phyloP scores from a whole-genome alignment of 371 early-diverging fungal species.

The Nematocida sp. region DNA sequence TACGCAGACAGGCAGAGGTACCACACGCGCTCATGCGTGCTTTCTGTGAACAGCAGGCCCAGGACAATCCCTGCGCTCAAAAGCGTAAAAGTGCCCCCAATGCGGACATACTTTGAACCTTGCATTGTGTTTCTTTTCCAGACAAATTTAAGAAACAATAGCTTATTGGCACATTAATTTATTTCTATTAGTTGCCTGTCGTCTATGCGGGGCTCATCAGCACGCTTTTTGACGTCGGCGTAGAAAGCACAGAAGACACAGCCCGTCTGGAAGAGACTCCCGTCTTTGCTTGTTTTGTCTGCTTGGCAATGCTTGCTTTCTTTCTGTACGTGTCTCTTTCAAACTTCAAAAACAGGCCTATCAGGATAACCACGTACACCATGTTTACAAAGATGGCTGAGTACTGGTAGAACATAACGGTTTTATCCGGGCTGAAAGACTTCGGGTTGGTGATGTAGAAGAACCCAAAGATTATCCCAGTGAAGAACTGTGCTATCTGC shows the following conservation, averaged over 20 bases:
- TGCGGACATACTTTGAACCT: background rate
- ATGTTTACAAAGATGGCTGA: conserved; percentile 45
- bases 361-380: conserved; percentile 50
- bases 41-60: background rate
- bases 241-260: too few relatives aligned
- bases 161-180: too few relatives aligned
- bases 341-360: conserved; percentile 44
- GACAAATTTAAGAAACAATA: too few relatives aligned
- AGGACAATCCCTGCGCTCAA: background rate
- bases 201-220: too few relatives aligned
- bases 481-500: conserved; percentile 57
- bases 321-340: conserved; percentile 47
- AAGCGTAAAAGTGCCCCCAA: background rate
- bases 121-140: background rate
- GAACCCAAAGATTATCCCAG: conserved; percentile 30
- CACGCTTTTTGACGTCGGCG: too few relatives aligned
- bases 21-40: background rate
- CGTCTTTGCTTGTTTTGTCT: too few relatives aligned
- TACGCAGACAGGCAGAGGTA: background rate
- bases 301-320: background rate
- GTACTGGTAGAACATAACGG: conserved; percentile 31
- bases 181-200: too few relatives aligned
- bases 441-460: conserved; percentile 19
- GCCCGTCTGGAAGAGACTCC: too few relatives aligned
- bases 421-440: conserved; percentile 22